Conservation (phyloP, 1,284 basidiomycete genomes). For the Trichosporon coremiiforme region DNA sequence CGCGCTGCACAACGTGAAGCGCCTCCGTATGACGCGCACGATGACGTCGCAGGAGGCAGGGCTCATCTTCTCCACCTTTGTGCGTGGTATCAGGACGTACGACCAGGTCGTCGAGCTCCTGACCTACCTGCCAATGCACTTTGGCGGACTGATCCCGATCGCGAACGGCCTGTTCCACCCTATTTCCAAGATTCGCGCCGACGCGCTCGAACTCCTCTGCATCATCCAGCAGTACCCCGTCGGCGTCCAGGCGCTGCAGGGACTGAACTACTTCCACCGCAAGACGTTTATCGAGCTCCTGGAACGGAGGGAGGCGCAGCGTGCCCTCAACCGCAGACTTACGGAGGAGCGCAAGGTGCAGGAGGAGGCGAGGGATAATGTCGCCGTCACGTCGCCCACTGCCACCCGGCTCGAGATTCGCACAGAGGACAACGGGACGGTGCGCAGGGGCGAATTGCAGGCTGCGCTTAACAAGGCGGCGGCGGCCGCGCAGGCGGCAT, state of each 20-base stretch:
- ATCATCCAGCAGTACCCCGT: constrained; percentile 75
- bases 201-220: constrained; percentile 79
- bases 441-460: constrained; percentile 12
- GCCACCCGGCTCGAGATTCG: constrained; percentile 4
- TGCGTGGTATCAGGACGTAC: constrained; percentile 70
- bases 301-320: constrained; percentile 30
- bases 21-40: constrained; percentile 66
- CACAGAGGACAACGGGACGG: constrained; percentile 8
- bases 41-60: constrained; percentile 69
- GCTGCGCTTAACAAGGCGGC: constrained; percentile 17
- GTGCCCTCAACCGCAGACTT: constrained; percentile 19
- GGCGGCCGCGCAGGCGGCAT: constrained; percentile 13
- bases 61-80: constrained; percentile 72
- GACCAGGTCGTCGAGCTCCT: constrained; percentile 90
- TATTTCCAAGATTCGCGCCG: constrained; percentile 69
- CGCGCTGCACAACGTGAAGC: constrained; percentile 69
- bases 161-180: constrained; percentile 90
- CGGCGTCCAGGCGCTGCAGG: constrained; percentile 77
- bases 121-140: constrained; percentile 72
- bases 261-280: constrained; percentile 88
- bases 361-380: constrained; percentile 3
- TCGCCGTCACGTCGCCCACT: not conserved
- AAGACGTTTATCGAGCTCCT: constrained; percentile 42
- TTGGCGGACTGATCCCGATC: constrained; percentile 79
- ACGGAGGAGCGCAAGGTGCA: constrained; percentile 18